Base-by-base conservation (phyloP, 148 eudicot genomes). In the Limonium bicolor region DNA sequence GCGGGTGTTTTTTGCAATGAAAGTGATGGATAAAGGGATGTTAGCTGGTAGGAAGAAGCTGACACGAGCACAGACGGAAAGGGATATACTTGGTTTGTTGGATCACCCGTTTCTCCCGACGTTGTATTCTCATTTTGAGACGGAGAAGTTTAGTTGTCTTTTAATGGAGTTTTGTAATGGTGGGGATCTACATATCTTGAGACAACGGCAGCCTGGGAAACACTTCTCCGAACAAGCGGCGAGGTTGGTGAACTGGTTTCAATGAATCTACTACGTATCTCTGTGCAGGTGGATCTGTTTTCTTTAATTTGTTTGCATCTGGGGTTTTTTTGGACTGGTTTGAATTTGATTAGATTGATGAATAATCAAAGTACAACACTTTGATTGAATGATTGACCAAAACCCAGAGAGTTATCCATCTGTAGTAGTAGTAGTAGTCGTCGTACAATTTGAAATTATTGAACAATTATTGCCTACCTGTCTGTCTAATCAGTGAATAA, bases 21-120 rank as follows among this genome's bases (percentile, higher is more conserved):
- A 85, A 50, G 95, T 85, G 18, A 85, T 85, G 95, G 82, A 85
- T 62, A 80, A 77, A 55, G 82, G 69, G 51, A 63, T 80, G 74
- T 63, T 85, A 29, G 95, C 59, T 6, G 71, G 78, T 22, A 80
- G 90, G 53, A 80, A 80, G 69, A 85, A 85, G 59, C 44, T 80
- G 36, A 36, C 55, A 53, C 73, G 95, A 43, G 90, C 90, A 61
- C 79, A 85, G 46, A 85, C 85, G 21, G 90, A 80, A 66, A 76
- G 82, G 46, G 86, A 80, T 0, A 85, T 85, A 36, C 46, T 85
- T 50, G 69, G 82, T 16, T 41, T 77, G 49, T 69, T 85, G 66
- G 95, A 85, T 61, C 95, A 85, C 26, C 95, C 90, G 1, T 80
- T 85, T 63, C 71, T 80, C 20, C 86, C 95, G 0, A 76, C 95